Evolutionary conservation across 1,284 basidiomycete species (phyloP), one percentile per base, ranked within the genome.

Genomic region (Fereydounia khargensis): DNA sequence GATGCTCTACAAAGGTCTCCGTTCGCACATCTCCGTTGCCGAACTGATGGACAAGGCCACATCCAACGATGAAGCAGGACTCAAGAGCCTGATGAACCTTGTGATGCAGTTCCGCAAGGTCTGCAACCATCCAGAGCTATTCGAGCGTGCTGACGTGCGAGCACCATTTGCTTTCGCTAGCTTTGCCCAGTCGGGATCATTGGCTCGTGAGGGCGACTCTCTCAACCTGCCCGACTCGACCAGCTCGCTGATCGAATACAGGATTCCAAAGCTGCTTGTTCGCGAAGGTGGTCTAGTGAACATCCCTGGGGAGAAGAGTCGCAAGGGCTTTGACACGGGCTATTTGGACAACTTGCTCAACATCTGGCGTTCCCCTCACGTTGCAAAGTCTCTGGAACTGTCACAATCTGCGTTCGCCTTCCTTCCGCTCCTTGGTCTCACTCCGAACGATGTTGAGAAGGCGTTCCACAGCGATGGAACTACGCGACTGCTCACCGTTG

Each of bases 71-170:
- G 88, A 85, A 21, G 89, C 91, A 62, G 89, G 88, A 30, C 88
- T 91, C 38, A 85, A 89, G 52, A 90, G 90, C 18, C 80, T 99
- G 47, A 97, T 98, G 94, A 99, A 98, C 78, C 82, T 99, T 56
- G 94, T 98, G 59, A 99, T 99, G 95, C 95, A 99, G 78, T 98
- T 98, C 82, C 86, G 95, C 64, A 99, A 99, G 81, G 91, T 97
- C 57, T 98, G 94, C 82, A 98, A 97, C 70, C 95, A 99, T 70
- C 95, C 95, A 0, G 95, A 98, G 76, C 82, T 99, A 33, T 98
- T 99, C 72, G 92, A 98, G 77, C 86, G 95, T 18, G 92, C 94
- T 24, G 95, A 98, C 73, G 94, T 98, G 24, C 82, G 86, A 10
- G 88, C 92, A 2, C 92, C 95, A 1, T 88, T 90, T 73, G 87